Evolutionary conservation across 192 early-diverging fungal genomes (phyloP).

Genomic region (Backusella tuberculispora): DNA sequence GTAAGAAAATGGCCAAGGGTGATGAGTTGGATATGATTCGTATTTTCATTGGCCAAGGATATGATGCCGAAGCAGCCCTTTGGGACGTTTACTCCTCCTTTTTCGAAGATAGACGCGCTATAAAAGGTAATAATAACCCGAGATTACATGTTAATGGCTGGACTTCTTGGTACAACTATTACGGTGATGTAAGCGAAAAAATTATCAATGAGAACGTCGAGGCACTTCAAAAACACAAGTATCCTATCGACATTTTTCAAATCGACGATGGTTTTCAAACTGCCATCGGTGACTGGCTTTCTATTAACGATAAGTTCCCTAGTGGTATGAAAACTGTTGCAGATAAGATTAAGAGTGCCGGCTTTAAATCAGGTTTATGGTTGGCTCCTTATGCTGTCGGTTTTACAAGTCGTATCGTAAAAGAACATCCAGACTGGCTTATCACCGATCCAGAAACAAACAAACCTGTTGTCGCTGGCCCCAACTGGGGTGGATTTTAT

Average conservation of each 20-base stretch:
- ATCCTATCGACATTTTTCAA: conserved; percentile 55
- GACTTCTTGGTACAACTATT: conserved; percentile 60
- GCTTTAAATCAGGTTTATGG: conserved; percentile 50
- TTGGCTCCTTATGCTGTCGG: conserved; percentile 52
- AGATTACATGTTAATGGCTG: conserved; percentile 48
- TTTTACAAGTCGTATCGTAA: conserved; percentile 42
- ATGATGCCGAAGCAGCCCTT: conserved; percentile 30
- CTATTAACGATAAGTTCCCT: conserved; percentile 48
- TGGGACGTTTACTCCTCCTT: conserved; percentile 41
- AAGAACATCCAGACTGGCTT: conserved; percentile 53
- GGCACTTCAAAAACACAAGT: conserved; percentile 31
- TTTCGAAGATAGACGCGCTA: conserved; percentile 30
- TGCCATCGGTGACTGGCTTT: conserved; percentile 55
- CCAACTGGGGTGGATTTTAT: conserved; percentile 49
- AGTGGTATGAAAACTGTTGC: conserved; percentile 49
- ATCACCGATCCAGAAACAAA: conserved; percentile 29
- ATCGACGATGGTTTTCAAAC: conserved; percentile 58
- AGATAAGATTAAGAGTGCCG: conserved; percentile 37
- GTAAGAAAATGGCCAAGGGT: conserved; percentile 36
- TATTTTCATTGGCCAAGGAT: conserved; percentile 34
- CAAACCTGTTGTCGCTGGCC: conserved; percentile 34
- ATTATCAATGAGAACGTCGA: conserved; percentile 45
- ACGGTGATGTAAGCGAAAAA: conserved; percentile 50
- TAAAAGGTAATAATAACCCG: conserved; percentile 29
- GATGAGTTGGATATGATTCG: conserved; percentile 14